Conservation (phyloP, 768 basidiomycete species). For the Mycena maculata region DNA sequence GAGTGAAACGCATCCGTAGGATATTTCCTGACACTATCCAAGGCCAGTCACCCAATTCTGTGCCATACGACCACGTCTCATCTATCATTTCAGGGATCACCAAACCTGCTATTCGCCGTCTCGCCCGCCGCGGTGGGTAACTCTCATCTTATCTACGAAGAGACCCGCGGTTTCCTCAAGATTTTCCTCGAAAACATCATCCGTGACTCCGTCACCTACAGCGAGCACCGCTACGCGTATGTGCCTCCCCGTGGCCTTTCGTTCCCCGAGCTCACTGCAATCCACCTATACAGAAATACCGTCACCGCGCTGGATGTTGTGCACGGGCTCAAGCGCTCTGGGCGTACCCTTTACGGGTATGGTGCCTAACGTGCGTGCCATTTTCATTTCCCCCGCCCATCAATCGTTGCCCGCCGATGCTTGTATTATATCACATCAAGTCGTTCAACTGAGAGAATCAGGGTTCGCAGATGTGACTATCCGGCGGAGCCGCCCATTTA, state of each 20-base stretch:
- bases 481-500: too few relatives aligned
- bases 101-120: constrained; percentile 61
- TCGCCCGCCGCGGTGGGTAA: constrained; percentile 65
- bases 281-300: constrained; percentile 60
- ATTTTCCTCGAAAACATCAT: constrained; percentile 93
- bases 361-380: too few relatives aligned
- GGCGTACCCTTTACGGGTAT: constrained; percentile 92
- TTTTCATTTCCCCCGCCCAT: too few relatives aligned
- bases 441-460: too few relatives aligned
- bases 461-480: too few relatives aligned
- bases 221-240: constrained; percentile 90
- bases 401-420: too few relatives aligned
- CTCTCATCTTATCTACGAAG: too few relatives aligned
- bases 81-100: constrained; percentile 68
- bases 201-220: constrained; percentile 75
- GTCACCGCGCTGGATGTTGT: constrained; percentile 95
- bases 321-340: constrained; percentile 85
- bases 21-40: constrained; percentile 77
- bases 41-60: constrained; percentile 44
- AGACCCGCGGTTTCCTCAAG: constrained; percentile 69
- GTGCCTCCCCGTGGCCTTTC: neutral
- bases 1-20: constrained; percentile 81
- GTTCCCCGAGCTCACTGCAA: neutral
- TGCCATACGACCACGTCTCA: neutral
- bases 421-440: too few relatives aligned